Conservation (phyloP, 345 rosid species). For the Trapa incisa region DNA sequence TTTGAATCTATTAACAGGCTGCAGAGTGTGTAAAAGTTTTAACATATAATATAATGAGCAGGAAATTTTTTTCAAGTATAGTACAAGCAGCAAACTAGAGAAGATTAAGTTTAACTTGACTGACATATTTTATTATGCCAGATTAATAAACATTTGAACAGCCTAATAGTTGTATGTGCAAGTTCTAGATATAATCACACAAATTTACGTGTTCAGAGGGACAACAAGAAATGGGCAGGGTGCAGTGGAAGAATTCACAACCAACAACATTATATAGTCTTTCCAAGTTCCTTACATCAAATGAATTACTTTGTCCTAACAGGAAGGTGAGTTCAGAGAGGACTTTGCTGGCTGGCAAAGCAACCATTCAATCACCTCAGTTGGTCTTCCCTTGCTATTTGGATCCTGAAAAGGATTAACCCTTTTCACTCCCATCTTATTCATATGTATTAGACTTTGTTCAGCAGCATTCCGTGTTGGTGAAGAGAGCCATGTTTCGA, state of each 20-base stretch:
- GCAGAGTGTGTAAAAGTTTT: slow-evolving; percentile 14
- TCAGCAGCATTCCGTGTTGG: slow-evolving; percentile 26
- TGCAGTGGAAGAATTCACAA: too few relatives aligned
- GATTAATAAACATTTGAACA: background rate
- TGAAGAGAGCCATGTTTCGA: slow-evolving; percentile 40
- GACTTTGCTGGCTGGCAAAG: slow-evolving; percentile 46
- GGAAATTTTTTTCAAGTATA: background rate
- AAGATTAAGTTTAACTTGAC: background rate
- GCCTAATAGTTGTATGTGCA: background rate
- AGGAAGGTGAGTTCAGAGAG: slow-evolving; percentile 84
- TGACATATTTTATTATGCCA: background rate
- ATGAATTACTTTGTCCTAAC: slow-evolving; percentile 43
- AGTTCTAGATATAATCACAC: background rate
- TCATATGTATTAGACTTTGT: slow-evolving; percentile 19
- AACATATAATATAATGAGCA: background rate
- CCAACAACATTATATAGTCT: too few relatives aligned
- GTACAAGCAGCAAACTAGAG: background rate
- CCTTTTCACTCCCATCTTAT: slow-evolving; percentile 33
- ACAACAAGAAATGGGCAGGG: too few relatives aligned
- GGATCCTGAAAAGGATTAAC: slow-evolving; percentile 27
- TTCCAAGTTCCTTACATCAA: background rate
- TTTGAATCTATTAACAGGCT: slow-evolving; percentile 29
- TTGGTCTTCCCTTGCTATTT: slow-evolving; percentile 13
- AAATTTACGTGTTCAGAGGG: background rate
- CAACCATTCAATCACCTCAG: slow-evolving; percentile 8